phyloP scores from a whole-genome alignment of 345 rosid genomes.

The Euphorbia pulcherrima region DNA sequence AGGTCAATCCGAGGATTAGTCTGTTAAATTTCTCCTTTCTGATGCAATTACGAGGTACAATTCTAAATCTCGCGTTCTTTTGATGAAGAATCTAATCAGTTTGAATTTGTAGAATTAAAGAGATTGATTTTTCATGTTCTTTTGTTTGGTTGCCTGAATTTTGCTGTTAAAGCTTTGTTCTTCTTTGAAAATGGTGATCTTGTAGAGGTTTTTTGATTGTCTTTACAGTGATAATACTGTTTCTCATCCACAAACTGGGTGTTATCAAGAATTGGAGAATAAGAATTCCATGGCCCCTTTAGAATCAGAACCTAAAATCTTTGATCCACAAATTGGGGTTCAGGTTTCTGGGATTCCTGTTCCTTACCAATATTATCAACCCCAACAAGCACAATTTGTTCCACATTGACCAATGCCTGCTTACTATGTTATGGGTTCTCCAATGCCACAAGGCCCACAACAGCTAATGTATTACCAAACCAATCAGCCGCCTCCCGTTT shows the following conservation, averaged over 20 bases:
- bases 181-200: background rate
- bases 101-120: background rate
- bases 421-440: constrained; percentile 37
- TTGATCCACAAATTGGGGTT: constrained; percentile 28
- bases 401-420: constrained; percentile 36
- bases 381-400: constrained; percentile 39
- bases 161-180: background rate
- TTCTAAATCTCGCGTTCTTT: background rate
- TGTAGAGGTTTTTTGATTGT: constrained; percentile 13
- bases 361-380: constrained; percentile 35
- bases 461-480: constrained; percentile 43
- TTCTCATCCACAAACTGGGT: constrained; percentile 22
- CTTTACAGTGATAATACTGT: constrained; percentile 34
- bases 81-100: background rate
- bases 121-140: too few species aligned
- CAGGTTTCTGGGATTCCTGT: constrained; percentile 44
- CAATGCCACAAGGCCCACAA: constrained; percentile 29
- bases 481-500: constrained; percentile 45
- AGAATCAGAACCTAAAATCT: constrained; percentile 25
- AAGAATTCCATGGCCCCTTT: constrained; percentile 20
- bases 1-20: too few species aligned
- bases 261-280: constrained; percentile 37
- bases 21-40: constrained; percentile 33
- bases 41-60: constrained; percentile 50
- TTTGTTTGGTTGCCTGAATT: background rate